Conservation (phyloP, 495 filamentous ascomycete species). For the Daldinia decipiens region DNA sequence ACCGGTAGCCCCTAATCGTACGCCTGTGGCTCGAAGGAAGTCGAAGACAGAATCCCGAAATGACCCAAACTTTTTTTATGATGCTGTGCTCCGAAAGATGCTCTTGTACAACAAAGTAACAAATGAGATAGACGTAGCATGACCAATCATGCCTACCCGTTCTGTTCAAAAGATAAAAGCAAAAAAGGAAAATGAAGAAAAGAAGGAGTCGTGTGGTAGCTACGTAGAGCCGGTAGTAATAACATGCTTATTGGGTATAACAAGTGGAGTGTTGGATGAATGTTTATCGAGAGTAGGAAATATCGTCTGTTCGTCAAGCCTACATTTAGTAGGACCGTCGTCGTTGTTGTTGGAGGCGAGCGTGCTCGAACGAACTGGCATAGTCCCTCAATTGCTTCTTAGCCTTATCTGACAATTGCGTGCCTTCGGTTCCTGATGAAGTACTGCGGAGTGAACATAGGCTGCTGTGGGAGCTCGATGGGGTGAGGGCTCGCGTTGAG, state of each 20-base stretch:
- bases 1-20: slow-evolving; percentile 47
- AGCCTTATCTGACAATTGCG: slow-evolving; percentile 75
- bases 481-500: slow-evolving; percentile 65
- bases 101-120: slow-evolving; percentile 60
- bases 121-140: slow-evolving; percentile 48
- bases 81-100: slow-evolving; percentile 65
- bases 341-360: slow-evolving; percentile 63
- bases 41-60: slow-evolving; percentile 50
- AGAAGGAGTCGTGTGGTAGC: slow-evolving; percentile 53
- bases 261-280: slow-evolving; percentile 44
- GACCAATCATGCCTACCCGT: slow-evolving; percentile 45
- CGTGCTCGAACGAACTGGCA: slow-evolving; percentile 86
- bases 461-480: slow-evolving; percentile 86
- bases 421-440: slow-evolving; percentile 63
- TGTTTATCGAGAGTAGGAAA: slow-evolving; percentile 28
- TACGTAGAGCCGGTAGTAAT: slow-evolving; percentile 38
- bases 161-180: slow-evolving; percentile 32
- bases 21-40: slow-evolving; percentile 50
- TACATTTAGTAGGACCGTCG: slow-evolving; percentile 58
- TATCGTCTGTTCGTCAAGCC: slow-evolving; percentile 9
- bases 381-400: slow-evolving; percentile 85
- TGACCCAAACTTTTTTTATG: slow-evolving; percentile 58
- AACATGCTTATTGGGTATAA: slow-evolving; percentile 44
- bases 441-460: slow-evolving; percentile 80
- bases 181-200: slow-evolving; percentile 34